These are phyloP conservation scores for Corymbia citriodora DNA, from an alignment of 441 rosid genomes.

Conservation along the genomic window DNA sequence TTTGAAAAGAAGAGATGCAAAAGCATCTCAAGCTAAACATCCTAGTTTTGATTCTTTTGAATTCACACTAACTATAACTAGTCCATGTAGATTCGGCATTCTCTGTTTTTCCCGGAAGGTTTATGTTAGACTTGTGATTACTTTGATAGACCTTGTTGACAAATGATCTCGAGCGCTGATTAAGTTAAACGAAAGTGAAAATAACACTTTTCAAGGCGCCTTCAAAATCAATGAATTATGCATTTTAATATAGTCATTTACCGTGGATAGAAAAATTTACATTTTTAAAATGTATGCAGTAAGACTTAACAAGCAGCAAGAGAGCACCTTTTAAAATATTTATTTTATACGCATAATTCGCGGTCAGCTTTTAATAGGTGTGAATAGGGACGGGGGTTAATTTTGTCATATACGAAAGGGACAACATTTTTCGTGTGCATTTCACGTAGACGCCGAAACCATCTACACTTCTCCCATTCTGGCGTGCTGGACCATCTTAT, in stretches of 20 bases:
- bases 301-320: background rate
- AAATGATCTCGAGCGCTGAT: background rate
- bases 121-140: background rate
- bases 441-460: background rate
- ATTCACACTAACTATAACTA: background rate
- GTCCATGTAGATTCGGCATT: background rate
- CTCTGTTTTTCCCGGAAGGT: background rate
- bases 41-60: background rate
- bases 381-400: background rate
- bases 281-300: background rate
- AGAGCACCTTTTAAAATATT: background rate
- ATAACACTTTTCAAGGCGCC: rapidly evolving
- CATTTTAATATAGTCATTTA: background rate
- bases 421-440: background rate
- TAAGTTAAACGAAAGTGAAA: background rate
- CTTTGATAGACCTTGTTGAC: background rate
- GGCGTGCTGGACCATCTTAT: background rate
- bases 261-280: background rate
- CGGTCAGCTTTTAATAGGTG: background rate
- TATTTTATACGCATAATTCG: background rate
- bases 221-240: background rate
- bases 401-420: background rate
- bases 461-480: background rate
- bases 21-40: background rate
- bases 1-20: background rate